phyloP scores from a whole-genome alignment of 1,284 basidiomycete genomes.

The Prillingera fragicola region DNA sequence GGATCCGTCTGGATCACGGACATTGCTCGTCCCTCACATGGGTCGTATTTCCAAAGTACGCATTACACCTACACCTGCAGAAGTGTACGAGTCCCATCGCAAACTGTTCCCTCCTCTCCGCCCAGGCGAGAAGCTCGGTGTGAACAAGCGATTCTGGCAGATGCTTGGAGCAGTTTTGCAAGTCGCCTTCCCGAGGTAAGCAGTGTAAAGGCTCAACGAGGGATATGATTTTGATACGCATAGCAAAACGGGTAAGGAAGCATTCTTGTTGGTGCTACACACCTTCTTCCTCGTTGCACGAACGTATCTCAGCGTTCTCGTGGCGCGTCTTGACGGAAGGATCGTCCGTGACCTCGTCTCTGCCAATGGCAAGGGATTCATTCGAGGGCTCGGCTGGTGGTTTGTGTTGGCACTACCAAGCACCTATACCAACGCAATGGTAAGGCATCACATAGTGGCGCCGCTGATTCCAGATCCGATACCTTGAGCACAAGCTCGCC shows the following conservation, averaged over 20 bases:
- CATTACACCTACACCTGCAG: conserved; percentile 42
- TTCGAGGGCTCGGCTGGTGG: conserved; percentile 79
- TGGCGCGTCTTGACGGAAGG: conserved; percentile 81
- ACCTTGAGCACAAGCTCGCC: conserved; percentile 84
- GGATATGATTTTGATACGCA: not conserved
- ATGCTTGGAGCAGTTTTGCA: conserved; percentile 72
- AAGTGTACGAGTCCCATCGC: conserved; percentile 30
- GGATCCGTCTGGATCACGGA: conserved; percentile 53
- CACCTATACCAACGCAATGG: conserved; percentile 95
- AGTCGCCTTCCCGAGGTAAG: conserved; percentile 61
- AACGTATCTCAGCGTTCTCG: conserved; percentile 78
- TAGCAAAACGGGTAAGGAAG: conserved; percentile 66
- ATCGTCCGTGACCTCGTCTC: conserved; percentile 86
- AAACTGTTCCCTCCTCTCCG: conserved; percentile 31
- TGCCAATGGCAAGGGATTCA: conserved; percentile 77
- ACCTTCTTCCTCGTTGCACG: conserved; percentile 81
- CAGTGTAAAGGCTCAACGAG: not conserved
- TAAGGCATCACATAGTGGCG: conserved; percentile 38
- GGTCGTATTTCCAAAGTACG: conserved; percentile 59
- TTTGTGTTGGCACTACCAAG: conserved; percentile 85
- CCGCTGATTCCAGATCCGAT: conserved; percentile 61
- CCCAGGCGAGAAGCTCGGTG: conserved; percentile 57
- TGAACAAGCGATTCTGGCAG: conserved; percentile 71
- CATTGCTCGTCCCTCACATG: conserved; percentile 62
- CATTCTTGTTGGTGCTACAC: conserved; percentile 69